phyloP scores from a whole-genome alignment of 331 rosid genomes.

The Acacia concinna region DNA sequence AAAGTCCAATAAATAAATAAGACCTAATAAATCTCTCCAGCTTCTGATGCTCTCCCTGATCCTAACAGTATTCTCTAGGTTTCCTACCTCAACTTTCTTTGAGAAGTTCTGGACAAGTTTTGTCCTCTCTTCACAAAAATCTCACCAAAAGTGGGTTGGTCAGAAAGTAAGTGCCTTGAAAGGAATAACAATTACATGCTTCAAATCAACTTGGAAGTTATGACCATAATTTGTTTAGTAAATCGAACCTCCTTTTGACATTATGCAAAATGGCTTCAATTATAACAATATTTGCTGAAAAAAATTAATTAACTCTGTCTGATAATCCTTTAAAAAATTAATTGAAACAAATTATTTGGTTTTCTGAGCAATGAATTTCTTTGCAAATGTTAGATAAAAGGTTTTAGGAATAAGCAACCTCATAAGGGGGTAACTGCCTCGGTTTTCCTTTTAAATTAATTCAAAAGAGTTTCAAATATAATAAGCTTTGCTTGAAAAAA shows the following conservation, averaged over 20 bases:
- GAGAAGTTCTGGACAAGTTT: background rate
- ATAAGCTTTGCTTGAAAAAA: background rate
- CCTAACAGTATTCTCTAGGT: background rate
- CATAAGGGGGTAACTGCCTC: background rate
- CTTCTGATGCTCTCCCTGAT: background rate
- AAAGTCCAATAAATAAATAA: background rate
- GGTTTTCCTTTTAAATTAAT: too few relatives aligned
- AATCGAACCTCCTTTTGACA: background rate
- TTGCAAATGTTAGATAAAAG: background rate
- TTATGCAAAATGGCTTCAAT: background rate
- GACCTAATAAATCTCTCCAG: background rate
- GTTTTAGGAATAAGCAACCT: slow-evolving; percentile 10
- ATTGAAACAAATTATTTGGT: background rate
- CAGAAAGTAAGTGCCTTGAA: background rate
- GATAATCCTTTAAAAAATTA: background rate
- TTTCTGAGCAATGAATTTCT: background rate
- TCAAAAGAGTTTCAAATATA: too few relatives aligned
- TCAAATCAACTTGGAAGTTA: background rate
- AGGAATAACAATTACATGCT: background rate
- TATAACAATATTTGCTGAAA: background rate
- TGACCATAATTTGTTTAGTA: background rate
- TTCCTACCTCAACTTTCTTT: background rate
- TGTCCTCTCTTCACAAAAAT: background rate
- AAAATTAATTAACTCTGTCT: background rate
- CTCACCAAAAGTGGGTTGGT: background rate